Base-by-base conservation (phyloP, 2,329 filamentous ascomycete genomes). In the Claviceps citrina region DNA sequence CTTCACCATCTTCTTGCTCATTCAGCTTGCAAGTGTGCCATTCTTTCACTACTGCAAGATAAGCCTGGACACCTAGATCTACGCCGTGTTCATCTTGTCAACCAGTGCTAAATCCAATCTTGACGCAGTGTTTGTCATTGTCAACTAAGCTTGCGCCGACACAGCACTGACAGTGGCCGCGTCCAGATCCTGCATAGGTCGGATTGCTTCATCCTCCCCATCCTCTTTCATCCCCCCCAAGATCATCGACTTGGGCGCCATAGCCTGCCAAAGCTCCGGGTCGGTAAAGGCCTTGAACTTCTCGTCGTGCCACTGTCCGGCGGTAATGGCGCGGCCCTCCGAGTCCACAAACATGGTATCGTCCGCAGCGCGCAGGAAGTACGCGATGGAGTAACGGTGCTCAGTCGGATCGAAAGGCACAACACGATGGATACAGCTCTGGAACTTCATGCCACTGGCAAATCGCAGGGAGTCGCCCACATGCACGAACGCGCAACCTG, bases 401-500 rank as follows among this genome's bases (percentile, higher is more conserved):
- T 73, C 66, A 31, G 52, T 49, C 18, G 63, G 60, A 55, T 70
- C 54, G 44, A 66, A 65, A 0, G 70, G 70, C 16, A 75, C 67
- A 22, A 74, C 70, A 43, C 69, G 61, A 60, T 74, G 71, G 52
- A 75, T 70, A 60, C 68, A 71, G 28, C 66, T 70, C 54, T 70
- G 64, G 57, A 75, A 64, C 42, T 61, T 68, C 55, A 67, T 64
- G 32, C 64, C 67, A 42, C 62, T 66, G 3, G 67, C 65, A 48
- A 74, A 75, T 32, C 70, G 65, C 45, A 76, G 61, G 20, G 68
- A 71, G 60, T 77, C 72, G 43, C 72, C 72, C 13, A 76, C 67
- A 54, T 76, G 68, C 47, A 76, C 61, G 49, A 76, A 63, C 25
- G 71, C 72, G 46, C 60, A 63, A 42, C 69, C 69, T 0, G 55